Evolutionary conservation across 768 basidiomycete genomes (phyloP), one percentile per base, ranked within the genome.

Genomic region (Cystobasidium onofrii): DNA sequence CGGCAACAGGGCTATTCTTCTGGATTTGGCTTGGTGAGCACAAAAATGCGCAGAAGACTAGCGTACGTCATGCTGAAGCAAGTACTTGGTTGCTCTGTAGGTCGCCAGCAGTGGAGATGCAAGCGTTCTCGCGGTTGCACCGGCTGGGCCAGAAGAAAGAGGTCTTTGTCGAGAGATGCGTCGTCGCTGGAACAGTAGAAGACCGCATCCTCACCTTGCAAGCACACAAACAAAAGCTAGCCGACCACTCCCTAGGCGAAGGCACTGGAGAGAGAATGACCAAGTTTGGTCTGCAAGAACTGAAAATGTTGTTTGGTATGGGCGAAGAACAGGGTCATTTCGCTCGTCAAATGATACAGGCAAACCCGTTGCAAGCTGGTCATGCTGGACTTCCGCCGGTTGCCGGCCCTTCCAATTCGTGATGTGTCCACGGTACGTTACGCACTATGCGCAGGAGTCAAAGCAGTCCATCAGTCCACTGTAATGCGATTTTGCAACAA

Each of bases 191-290:
- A 9, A 67, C 44, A 18, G 65, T 67, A 10, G 65, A 67, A 43
- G 65, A 67, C 31, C 65, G 65, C 3, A 67, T 67, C 31, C 65
- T 67, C 25, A 54, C 65, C 3, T 27, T 67, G 29, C 65, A 67
- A 54, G 41, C 52, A 2, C 39, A 54, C 65, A 67, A 67, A 29
- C 12, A 67, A 31, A 54, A 33, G 23, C 50, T 67, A 17, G 39
- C 65, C 6, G 65, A 67, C 25, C 13, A 17, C 65, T 41, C 65
- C 17, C 65, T 67, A 13, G 65, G 65, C 6, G 65, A 67, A 33
- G 65, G 65, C 12, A 10, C 41, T 27, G 65, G 65, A 41, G 27
- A 33, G 18, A 67, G 54, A 29, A 9, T 67, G 7, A 50, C 15
- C 10, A 67, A 67, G 50, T 31, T 67, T 18, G 43, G 44, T 27